phyloP scores from a whole-genome alignment of 2,329 filamentous ascomycete genomes.

The Fusarium cicatricum region DNA sequence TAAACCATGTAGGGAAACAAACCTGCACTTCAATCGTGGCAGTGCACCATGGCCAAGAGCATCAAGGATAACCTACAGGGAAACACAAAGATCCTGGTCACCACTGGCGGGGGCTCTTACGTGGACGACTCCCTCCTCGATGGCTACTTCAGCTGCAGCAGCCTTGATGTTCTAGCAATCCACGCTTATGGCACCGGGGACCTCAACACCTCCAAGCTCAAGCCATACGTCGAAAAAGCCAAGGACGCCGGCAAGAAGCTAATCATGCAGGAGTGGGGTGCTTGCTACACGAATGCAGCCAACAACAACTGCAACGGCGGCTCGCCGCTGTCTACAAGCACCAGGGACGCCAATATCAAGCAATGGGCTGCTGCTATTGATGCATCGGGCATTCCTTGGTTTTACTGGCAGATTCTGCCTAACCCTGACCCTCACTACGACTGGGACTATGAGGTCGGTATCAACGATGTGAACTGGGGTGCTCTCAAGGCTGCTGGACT shows the following conservation, averaged over 20 bases:
- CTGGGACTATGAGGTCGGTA: constrained; percentile 47
- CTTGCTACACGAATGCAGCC: constrained; percentile 40
- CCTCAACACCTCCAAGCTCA: constrained; percentile 33
- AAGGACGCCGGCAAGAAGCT: constrained; percentile 43
- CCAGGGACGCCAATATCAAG: constrained; percentile 40
- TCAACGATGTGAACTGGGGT: constrained; percentile 37
- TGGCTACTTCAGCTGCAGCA: constrained; percentile 3
- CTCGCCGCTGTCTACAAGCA: constrained; percentile 6
- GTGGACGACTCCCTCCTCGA: constrained; percentile 27
- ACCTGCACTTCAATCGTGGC: constrained; percentile 27
- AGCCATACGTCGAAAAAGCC: constrained; percentile 39
- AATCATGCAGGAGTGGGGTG: constrained; percentile 36
- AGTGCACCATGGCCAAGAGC: constrained; percentile 35
- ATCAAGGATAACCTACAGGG: constrained; percentile 35
- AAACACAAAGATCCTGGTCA: constrained; percentile 26
- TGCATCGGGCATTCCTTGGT: constrained; percentile 44
- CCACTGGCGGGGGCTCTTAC: constrained; percentile 30
- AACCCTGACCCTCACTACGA: constrained; percentile 43
- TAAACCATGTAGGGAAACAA: constrained; percentile 28
- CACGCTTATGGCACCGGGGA: constrained; percentile 35
- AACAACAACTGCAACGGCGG: constrained; percentile 42
- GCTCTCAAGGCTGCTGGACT: constrained; percentile 10
- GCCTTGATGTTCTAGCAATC: constrained; percentile 8
- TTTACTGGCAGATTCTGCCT: constrained; percentile 48
- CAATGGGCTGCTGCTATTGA: constrained; percentile 41